phyloP scores from a whole-genome alignment of 2,329 filamentous ascomycete genomes.

The Myriosclerotinia curreyana region DNA sequence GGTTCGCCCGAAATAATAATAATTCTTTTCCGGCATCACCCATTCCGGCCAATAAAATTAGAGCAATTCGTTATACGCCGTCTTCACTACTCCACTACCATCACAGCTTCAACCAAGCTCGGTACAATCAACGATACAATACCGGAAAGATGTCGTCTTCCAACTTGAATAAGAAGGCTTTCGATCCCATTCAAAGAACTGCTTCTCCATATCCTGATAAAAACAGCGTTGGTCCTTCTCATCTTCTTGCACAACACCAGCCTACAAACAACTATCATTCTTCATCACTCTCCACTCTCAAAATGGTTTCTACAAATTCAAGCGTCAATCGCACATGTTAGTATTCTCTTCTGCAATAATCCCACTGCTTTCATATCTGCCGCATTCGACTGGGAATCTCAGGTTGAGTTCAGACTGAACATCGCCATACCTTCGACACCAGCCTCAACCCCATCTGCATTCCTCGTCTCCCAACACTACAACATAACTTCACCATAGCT shows the following conservation, averaged over 20 bases:
- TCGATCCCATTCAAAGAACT: slow-evolving; percentile 33
- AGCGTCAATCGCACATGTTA: slow-evolving; percentile 54
- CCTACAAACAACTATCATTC: slow-evolving; percentile 32
- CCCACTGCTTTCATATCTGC: neutral
- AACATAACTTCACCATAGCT: slow-evolving; percentile 49
- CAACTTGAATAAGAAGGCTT: slow-evolving; percentile 22
- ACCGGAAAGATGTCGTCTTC: slow-evolving; percentile 19
- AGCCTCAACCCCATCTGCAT: neutral
- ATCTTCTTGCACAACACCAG: slow-evolving; percentile 30
- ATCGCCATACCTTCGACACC: neutral
- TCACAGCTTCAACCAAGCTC: slow-evolving; percentile 16
- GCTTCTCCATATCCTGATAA: slow-evolving; percentile 38
- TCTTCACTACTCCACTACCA: slow-evolving; percentile 21
- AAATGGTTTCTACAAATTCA: slow-evolving; percentile 22
- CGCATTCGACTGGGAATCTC: neutral
- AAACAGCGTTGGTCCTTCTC: slow-evolving; percentile 31
- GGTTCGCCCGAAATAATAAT: slow-evolving; percentile 16
- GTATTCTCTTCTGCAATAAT: slow-evolving; percentile 40
- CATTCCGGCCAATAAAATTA: slow-evolving; percentile 23
- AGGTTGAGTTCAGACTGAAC: neutral
- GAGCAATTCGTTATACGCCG: slow-evolving; percentile 16
- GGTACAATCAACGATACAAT: slow-evolving; percentile 16
- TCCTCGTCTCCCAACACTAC: neutral
- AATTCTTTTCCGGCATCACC: slow-evolving; percentile 18
- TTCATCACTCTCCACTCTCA: slow-evolving; percentile 37